Conservation (phyloP, 2,329 filamentous ascomycete species). For the Penicillium rolfsii region DNA sequence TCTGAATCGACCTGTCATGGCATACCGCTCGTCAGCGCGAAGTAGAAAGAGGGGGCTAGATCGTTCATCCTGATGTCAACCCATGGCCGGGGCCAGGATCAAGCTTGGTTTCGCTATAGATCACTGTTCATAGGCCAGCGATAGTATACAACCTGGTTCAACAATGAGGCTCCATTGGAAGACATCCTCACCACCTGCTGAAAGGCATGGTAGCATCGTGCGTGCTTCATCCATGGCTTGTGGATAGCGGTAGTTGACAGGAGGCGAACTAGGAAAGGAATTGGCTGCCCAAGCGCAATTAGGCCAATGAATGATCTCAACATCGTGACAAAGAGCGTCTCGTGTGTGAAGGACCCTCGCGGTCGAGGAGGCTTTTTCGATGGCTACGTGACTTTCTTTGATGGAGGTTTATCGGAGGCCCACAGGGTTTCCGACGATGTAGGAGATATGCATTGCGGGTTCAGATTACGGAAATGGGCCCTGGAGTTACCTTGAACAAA, state of each 20-base stretch:
- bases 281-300: not conserved
- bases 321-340: not conserved
- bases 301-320: not conserved
- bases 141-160: not conserved
- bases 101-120: not conserved
- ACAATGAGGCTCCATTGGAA: not conserved
- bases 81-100: not conserved
- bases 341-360: not conserved
- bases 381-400: not conserved
- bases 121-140: not conserved
- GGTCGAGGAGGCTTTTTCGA: not conserved
- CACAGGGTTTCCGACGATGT: not conserved
- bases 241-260: not conserved
- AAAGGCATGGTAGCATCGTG: not conserved
- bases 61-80: not conserved
- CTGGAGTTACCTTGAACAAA: not conserved
- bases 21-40: not conserved
- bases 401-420: not conserved
- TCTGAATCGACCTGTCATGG: slow-evolving; percentile 12
- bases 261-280: not conserved
- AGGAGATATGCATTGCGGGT: not conserved
- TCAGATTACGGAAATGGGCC: not conserved
- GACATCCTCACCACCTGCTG: not conserved
- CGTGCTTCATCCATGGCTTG: not conserved
- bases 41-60: not conserved